phyloP scores from a whole-genome alignment of 2,329 filamentous ascomycete genomes.

The Penicillium sp. region DNA sequence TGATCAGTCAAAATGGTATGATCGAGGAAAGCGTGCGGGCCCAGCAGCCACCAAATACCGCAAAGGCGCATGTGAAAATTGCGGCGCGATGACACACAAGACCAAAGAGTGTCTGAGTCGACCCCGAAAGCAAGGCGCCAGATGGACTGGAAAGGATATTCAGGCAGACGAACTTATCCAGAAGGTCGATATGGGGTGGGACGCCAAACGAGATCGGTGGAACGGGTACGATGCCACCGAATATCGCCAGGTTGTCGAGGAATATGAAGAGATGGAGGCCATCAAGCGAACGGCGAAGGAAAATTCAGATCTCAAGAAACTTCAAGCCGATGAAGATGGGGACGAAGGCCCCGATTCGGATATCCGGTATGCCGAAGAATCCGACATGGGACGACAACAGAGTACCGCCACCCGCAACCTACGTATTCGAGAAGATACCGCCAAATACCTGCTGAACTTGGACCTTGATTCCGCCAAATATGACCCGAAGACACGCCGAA shows the following conservation, averaged over 20 bases:
- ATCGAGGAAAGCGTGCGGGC: slow-evolving; percentile 77
- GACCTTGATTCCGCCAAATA: slow-evolving; percentile 97
- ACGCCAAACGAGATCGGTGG: slow-evolving; percentile 96
- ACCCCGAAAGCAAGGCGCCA: slow-evolving; percentile 83
- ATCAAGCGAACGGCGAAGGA: slow-evolving; percentile 58
- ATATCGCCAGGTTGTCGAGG: slow-evolving; percentile 81
- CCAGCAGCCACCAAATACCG: slow-evolving; percentile 94
- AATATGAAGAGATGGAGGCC: slow-evolving; percentile 82
- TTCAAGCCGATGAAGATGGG: slow-evolving; percentile 57
- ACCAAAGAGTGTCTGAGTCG: slow-evolving; percentile 88
- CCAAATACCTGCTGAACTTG: slow-evolving; percentile 91
- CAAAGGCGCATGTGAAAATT: slow-evolving; percentile 98
- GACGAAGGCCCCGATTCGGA: slow-evolving; percentile 42
- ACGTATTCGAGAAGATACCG: slow-evolving; percentile 90
- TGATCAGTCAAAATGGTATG: slow-evolving; percentile 81
- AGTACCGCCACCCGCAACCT: slow-evolving; percentile 87
- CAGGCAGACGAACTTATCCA: slow-evolving; percentile 86
- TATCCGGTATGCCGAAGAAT: slow-evolving; percentile 81
- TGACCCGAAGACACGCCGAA: slow-evolving; percentile 89
- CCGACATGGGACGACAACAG: slow-evolving; percentile 93
- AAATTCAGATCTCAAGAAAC: slow-evolving; percentile 50
- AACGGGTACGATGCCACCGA: slow-evolving; percentile 93
- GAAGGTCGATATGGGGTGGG: slow-evolving; percentile 85
- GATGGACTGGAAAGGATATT: slow-evolving; percentile 89
- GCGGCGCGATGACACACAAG: slow-evolving; percentile 94